Conservation (phyloP, 2,329 filamentous ascomycete genomes). For the Epichloe coenophiala region DNA sequence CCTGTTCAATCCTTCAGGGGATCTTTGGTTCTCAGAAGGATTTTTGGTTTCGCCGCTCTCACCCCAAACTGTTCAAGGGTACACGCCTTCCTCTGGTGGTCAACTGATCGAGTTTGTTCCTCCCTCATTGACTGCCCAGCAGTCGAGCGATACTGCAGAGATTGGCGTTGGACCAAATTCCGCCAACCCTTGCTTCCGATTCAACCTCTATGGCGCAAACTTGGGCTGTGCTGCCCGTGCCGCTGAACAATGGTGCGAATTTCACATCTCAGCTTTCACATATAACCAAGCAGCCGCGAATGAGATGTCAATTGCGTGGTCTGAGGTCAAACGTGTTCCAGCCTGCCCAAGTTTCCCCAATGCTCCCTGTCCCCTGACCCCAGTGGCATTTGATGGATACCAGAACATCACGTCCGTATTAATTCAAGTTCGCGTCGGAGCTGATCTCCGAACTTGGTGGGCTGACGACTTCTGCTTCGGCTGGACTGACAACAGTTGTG, state of each 20-base stretch:
- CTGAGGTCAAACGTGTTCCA: slow-evolving; percentile 24
- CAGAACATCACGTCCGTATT: slow-evolving; percentile 25
- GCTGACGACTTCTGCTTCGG: slow-evolving; percentile 26
- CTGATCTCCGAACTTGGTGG: slow-evolving; percentile 27
- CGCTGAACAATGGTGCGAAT: slow-evolving; percentile 25
- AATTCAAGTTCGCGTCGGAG: slow-evolving; percentile 23
- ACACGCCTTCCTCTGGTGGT: slow-evolving; percentile 24
- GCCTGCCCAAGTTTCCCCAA: slow-evolving; percentile 22
- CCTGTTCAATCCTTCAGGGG: slow-evolving; percentile 26
- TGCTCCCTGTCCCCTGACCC: slow-evolving; percentile 21
- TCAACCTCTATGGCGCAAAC: slow-evolving; percentile 25
- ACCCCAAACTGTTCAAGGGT: slow-evolving; percentile 18
- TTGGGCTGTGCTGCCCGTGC: slow-evolving; percentile 24
- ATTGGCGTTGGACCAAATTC: slow-evolving; percentile 26
- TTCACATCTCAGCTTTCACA: slow-evolving; percentile 27
- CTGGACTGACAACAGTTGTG: slow-evolving; percentile 28
- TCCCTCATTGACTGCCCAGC: slow-evolving; percentile 17
- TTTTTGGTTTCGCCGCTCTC: slow-evolving; percentile 25
- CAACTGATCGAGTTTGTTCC: slow-evolving; percentile 28
- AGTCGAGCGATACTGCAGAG: slow-evolving; percentile 21
- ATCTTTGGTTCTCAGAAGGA: slow-evolving; percentile 29
- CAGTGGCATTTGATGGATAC: slow-evolving; percentile 24
- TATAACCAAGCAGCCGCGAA: slow-evolving; percentile 18
- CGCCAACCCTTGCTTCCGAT: slow-evolving; percentile 23
- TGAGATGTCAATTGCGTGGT: slow-evolving; percentile 26